Evolutionary conservation across 2,329 filamentous ascomycete genomes (phyloP), one percentile per base, ranked within the genome.

Genomic region (Acrocalymma vagum): DNA sequence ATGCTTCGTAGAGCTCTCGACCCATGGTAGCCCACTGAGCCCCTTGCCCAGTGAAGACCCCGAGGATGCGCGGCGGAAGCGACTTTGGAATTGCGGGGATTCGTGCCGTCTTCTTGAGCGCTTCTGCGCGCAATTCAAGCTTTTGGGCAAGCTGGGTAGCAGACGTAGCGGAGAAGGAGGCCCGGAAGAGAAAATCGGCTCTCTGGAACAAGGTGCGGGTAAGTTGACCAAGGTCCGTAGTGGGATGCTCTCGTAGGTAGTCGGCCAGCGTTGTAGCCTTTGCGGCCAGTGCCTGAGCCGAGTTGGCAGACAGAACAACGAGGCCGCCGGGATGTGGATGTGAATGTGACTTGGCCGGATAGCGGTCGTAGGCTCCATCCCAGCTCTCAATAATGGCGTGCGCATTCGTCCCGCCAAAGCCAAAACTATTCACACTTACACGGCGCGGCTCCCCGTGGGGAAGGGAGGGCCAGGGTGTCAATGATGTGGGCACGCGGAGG

Each of bases 21-120:
- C 72, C 71, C 72, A 75, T 75, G 1, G 51, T 51, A 0, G 52
- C 38, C 66, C 69, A 75, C 23, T 74, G 72, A 1, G 70, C 70
- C 20, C 73, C 72, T 36, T 75, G 72, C 3, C 72, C 72, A 0
- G 71, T 72, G 46, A 75, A 74, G 1, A 75, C 59, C 6, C 70
- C 72, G 4, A 54, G 53, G 9, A 72, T 24, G 10, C 41, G 21
- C 4, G 43, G 48, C 23, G 25, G 14, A 24, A 24, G 13, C 17
- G 16, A 48, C 30, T 7, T 24, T 16, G n/a, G 39, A 9, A 11
- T 40, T 14, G 13, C 38, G 4, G 5, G 10, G 28, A 2, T 29
- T 4, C 5, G 18, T 29, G 9, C 25, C 5, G 25, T 27, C 25
- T 27, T 9, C 5, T 26, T 24, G 3, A 51, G 37, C 8, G 41